Base-by-base conservation (phyloP, 2,329 filamentous ascomycete species). In the Penicillium sp. region DNA sequence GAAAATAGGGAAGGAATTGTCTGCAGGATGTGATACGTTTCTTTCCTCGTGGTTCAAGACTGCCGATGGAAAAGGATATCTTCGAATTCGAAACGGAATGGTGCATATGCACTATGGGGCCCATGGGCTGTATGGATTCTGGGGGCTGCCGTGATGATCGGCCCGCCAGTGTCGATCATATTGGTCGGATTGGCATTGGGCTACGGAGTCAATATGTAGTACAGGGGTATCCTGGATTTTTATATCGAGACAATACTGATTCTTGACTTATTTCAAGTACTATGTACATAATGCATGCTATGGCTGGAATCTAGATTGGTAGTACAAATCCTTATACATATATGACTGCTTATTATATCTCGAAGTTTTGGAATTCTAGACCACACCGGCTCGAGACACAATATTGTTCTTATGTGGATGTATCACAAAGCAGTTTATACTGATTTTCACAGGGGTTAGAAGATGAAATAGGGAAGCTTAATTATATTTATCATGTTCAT, bases 141-240 rank as follows among this genome's bases (percentile, higher is more conserved):
- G 53, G 47, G 48, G 39, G 27, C 13, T 23, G 8, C 31, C 33
- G 31, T 42, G 45, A 35, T 49, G 53, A 51, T 55, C 53, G 38
- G 29, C 53, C 53, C 31, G 23, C 21, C 45, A 31, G 39, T 27
- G 53, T 52, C 47, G 53, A 56, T 56, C 53, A 51, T 39, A 38
- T 13, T 41, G 43, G 25, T 49, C 17, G 27, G 13, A 13, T 41
- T 41, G 25, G 15, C 4, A 21, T 35, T 23, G 19, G 5, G 13
- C 19, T 23, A 23, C 27, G 21, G 21, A 25, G n/a, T 12, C 4
- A 9, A 3, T 29, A 31, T 4, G 19, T 21, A 13, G 10, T 9
- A n/a, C 49, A 33, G 38, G 49, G 25, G 3, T 51, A 42, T 23
- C n/a, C 49, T 33, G 10, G 19, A 12, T 2, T 50, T 31, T 31